A percentile compares a stretch with the other conserved stretches of the same genome.
Evolutionary conservation across 257 asterid species (phyloP).

Genomic region (Orobanche coerulescens): DNA sequence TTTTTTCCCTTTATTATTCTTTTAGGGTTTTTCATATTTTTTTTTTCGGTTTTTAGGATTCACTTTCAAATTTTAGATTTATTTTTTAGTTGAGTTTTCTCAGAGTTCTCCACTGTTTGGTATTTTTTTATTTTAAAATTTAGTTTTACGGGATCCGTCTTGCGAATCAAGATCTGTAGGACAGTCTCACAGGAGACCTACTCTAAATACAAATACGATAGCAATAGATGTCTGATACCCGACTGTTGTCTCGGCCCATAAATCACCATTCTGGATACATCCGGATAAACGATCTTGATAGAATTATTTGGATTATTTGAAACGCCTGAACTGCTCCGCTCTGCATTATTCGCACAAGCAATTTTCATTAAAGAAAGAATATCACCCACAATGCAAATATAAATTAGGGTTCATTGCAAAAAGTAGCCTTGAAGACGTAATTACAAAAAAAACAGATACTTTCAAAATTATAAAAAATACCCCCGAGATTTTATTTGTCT

Average conservation of each 20-base stretch:
- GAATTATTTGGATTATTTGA: slow-evolving; percentile 37
- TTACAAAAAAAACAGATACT: background rate
- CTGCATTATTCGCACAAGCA: slow-evolving; percentile 34
- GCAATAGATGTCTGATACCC: slow-evolving; percentile 35
- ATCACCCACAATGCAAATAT: background rate
- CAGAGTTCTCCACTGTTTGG: no score
- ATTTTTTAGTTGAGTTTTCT: no score
- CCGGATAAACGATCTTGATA: slow-evolving; percentile 71
- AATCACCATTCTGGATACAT: slow-evolving; percentile 63
- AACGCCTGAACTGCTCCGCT: slow-evolving; percentile 40
- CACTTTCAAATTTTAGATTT: no score
- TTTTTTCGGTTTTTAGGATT: no score
- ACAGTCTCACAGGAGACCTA: no score
- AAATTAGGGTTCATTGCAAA: background rate
- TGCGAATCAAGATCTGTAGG: no score
- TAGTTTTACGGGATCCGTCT: no score
- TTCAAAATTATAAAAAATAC: background rate
- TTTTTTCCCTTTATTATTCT: no score
- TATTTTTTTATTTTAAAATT: no score
- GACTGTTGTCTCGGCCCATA: slow-evolving; percentile 57
- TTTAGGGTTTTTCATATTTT: no score
- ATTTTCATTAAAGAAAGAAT: slow-evolving; percentile 6
- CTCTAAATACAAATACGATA: slow-evolving; percentile 3
- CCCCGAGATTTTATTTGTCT: background rate
- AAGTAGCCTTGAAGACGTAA: background rate